Evolutionary conservation across 129 eudicot genomes (phyloP), one percentile per base, ranked within the genome.

Genomic region (Helianthus tuberosus): DNA sequence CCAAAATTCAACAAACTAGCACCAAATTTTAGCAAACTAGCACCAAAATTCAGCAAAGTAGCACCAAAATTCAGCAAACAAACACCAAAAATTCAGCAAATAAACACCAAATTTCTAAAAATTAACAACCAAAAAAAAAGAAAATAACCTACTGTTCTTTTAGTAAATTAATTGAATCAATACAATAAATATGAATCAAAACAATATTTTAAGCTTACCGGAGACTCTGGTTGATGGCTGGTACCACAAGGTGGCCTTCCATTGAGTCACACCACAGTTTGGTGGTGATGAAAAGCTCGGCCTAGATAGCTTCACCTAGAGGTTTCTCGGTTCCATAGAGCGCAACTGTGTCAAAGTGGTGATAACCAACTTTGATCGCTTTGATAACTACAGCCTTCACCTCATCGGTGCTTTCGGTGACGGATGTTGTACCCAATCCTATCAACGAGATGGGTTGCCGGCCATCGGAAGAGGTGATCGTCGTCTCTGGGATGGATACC

Each of bases 261-360:
- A 84, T 65, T 41, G 68, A 63, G 66, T 62, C 64, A 55, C 87
- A 71, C 84, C 87, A 71, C 14, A 82, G 53, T 72, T 77, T 82
- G 44, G 86, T 72, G 11, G 86, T 82, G 57, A 82, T 46, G 41
- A 77, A 82, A 68, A 82, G 54, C 25, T 82, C 79, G 11, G 53
- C 54, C 3, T 11, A 38, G 5, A 87, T 68, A 23, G 84, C 91
- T 52, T 74, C 75, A 0, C 88, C 88, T 3, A 87, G 65, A 17
- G 80, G 16, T 57, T 72, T 67, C 66, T 87, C 92, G 1, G 89
- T 66, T 7, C 70, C 71, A n/a, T 87, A 87, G 8, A 74, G 20
- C 5, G 80, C 23, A 0, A 89, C 89, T 0, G 92, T 87, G 76
- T 87, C 92, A 62, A 87, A 84, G 68, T 87, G 92, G 50, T 89